Base-by-base conservation (phyloP, 2,329 filamentous ascomycete species). In the Fusarium falciforme region DNA sequence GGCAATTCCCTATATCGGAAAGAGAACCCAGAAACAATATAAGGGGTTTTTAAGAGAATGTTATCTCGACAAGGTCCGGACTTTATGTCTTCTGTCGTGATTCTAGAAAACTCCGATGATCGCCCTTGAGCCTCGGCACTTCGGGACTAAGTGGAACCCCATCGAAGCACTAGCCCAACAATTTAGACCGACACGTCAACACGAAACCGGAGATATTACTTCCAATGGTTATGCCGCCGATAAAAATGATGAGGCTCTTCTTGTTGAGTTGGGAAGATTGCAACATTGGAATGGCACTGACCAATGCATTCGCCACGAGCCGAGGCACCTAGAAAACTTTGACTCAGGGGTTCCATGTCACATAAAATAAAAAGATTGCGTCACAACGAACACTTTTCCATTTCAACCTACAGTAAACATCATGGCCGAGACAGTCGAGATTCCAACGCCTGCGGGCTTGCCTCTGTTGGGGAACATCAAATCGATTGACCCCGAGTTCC, bases 381-480 rank as follows among this genome's bases (percentile, higher is more conserved):
- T 17, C 29, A 35, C 12, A 20, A 25, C 27, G 20, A 25, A 10
- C 5, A 7, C 9, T 20, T 36, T 27, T 16, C 8, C 14, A 17
- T 22, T 38, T 27, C 11, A 25, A 33, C n/a, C 12, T 22, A 29
- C 8, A 29, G 7, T 29, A 25, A 22, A 17, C 38, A 58, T 44
- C 22, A 76, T 76, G 74, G 66, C 68, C 5, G 73, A 73, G 36
- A 73, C 70, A 11, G 80, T 81, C 40, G 83, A 86, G 4, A 91
- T 93, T 64, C 91, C 91, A 5, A 86, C 88, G 42, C 91, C 91
- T 16, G 85, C 84, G 58, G 90, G 89, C 6, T 83, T 91, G 59
- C 92, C 91, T 0, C 79, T 93, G 20, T 65, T 93, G n/a, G 91
- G 92, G 31, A 92, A 93, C 76, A 79, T 91, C 27, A 81, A 83